A percentile compares a stretch with the other conserved stretches of the same genome.
phyloP scores from a whole-genome alignment of 495 filamentous ascomycete genomes.

The Penicillium canescens region DNA sequence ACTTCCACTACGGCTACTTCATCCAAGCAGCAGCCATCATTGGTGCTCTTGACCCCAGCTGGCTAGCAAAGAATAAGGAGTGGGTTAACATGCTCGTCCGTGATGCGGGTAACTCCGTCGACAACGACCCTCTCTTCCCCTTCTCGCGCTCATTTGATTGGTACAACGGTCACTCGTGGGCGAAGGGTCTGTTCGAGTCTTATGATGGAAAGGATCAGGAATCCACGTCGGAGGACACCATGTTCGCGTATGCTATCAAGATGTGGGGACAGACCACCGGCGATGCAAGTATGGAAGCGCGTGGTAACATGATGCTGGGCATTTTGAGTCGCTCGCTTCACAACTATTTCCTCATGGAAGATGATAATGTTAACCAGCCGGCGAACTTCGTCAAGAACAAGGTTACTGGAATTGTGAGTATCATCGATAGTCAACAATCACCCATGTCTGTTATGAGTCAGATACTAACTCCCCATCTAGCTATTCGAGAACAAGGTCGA shows the following conservation, averaged over 20 bases:
- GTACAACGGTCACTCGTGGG: constrained; percentile 96
- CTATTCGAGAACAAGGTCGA: constrained; percentile 97
- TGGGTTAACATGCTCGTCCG: constrained; percentile 81
- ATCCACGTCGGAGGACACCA: constrained; percentile 85
- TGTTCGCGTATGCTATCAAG: constrained; percentile 86
- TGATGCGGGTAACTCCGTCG: constrained; percentile 75
- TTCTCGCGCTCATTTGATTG: constrained; percentile 89
- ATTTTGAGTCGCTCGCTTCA: constrained; percentile 68
- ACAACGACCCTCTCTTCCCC: constrained; percentile 74
- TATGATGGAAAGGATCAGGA: constrained; percentile 92
- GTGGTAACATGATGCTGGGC: constrained; percentile 82
- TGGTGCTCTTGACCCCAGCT: constrained; percentile 73
- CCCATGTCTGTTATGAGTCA: neutral
- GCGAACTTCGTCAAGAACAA: constrained; percentile 77
- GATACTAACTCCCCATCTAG: constrained; percentile 30
- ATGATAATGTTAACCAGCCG: constrained; percentile 74
- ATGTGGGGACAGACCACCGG: constrained; percentile 84
- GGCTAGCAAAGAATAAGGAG: constrained; percentile 70
- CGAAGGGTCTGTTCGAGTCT: constrained; percentile 90
- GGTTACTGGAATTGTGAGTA: constrained; percentile 76
- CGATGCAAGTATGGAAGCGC: constrained; percentile 79
- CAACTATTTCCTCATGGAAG: constrained; percentile 78
- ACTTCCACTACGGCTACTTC: constrained; percentile 92
- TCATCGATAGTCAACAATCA: neutral
- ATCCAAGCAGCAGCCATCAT: constrained; percentile 87